Evolutionary conservation across 2,329 filamentous ascomycete species (phyloP).

Genomic region (Emergomyces africanus): DNA sequence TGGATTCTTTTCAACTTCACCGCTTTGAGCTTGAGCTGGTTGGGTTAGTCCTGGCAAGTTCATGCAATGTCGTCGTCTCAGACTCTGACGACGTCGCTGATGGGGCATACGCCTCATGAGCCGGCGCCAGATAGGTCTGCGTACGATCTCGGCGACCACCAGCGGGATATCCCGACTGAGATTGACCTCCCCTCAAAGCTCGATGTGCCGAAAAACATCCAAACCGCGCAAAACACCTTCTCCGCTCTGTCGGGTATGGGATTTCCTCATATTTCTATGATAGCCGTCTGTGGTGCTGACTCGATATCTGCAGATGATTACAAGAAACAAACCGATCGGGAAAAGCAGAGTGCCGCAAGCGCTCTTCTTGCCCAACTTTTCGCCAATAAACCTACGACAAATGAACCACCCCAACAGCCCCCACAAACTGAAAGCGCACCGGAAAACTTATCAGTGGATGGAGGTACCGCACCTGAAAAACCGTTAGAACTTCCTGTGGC

Average conservation of each 20-base stretch:
- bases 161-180: conserved; percentile 10
- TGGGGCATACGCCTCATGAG: conserved; percentile 33
- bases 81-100: conserved; percentile 35
- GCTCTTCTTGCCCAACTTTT: conserved; percentile 31
- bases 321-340: conserved; percentile 18
- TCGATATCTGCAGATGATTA: conserved; percentile 11
- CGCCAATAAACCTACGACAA: conserved; percentile 19
- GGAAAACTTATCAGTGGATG: neutral
- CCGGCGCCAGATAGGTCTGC: conserved; percentile 28
- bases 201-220: conserved; percentile 19
- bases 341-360: conserved; percentile 29
- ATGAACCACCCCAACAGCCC: neutral
- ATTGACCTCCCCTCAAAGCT: conserved; percentile 18
- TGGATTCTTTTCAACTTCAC: conserved; percentile 11
- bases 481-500: conserved; percentile 8
- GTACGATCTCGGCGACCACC: conserved; percentile 26
- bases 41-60: conserved; percentile 15
- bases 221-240: conserved; percentile 22
- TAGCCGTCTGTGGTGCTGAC: conserved; percentile 2
- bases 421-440: neutral
- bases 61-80: conserved; percentile 35
- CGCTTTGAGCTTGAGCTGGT: conserved; percentile 1
- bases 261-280: neutral
- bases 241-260: conserved; percentile 14
- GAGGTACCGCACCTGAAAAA: neutral